Percentiles rank a stretch among this genome's conserved stretches.
Conservation (phyloP, 140 eudicot species). For the Flaveria floridana region DNA sequence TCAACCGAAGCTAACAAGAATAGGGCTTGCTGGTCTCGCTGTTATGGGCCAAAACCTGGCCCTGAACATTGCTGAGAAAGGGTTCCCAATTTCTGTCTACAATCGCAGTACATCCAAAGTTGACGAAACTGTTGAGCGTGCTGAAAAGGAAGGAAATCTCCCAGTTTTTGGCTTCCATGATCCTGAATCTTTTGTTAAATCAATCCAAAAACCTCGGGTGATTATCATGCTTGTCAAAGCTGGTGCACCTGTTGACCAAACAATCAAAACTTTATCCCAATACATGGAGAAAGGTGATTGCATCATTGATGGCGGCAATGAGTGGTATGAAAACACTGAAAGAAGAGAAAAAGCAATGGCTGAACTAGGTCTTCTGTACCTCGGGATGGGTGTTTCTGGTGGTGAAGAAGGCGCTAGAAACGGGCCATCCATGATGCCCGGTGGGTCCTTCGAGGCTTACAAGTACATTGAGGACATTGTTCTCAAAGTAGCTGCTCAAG, state of each 20-base stretch:
- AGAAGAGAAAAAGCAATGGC: constrained; percentile 57
- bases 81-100: constrained; percentile 61
- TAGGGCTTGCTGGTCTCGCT: constrained; percentile 72
- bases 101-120: constrained; percentile 58
- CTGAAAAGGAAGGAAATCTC: constrained; percentile 54
- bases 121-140: constrained; percentile 61
- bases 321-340: constrained; percentile 72
- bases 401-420: constrained; percentile 70
- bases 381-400: constrained; percentile 72
- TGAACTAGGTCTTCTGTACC: constrained; percentile 57
- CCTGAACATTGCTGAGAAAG: constrained; percentile 69
- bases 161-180: constrained; percentile 62
- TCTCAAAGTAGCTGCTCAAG: constrained; percentile 65
- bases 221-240: constrained; percentile 66
- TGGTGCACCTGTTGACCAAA: constrained; percentile 52
- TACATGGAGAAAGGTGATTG: constrained; percentile 66
- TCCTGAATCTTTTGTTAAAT: constrained; percentile 53
- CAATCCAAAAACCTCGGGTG: constrained; percentile 55
- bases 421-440: constrained; percentile 67
- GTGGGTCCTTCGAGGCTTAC: constrained; percentile 58
- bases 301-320: constrained; percentile 66
- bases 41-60: constrained; percentile 71
- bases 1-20: constrained; percentile 50
- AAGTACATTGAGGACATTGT: constrained; percentile 60
- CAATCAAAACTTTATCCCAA: constrained; percentile 56